phyloP scores from a whole-genome alignment of 805 yeast genomes.

The Kluyveromyces lactis region DNA sequence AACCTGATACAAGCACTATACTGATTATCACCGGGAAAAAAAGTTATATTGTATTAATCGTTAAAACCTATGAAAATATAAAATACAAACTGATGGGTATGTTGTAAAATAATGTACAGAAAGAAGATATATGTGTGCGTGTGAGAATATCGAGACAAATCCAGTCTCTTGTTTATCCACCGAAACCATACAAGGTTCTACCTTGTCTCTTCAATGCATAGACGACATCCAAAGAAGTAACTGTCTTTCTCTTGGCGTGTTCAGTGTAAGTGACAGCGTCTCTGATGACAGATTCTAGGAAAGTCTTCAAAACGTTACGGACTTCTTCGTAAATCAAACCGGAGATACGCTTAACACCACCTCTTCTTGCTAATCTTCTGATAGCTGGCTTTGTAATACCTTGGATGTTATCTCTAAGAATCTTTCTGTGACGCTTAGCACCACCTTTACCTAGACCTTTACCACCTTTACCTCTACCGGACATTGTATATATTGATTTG shows the following conservation, averaged over 20 bases:
- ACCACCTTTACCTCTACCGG: constrained; percentile 99
- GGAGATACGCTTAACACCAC: constrained; percentile 99
- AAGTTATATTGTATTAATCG: too few species aligned
- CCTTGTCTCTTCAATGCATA: constrained; percentile 99
- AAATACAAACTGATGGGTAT: too few species aligned
- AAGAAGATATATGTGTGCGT: too few species aligned
- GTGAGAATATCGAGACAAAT: too few species aligned
- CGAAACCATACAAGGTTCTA: constrained; percentile 99
- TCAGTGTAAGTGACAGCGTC: constrained; percentile 99
- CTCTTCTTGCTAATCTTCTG: constrained; percentile 99
- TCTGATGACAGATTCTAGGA: constrained; percentile 95
- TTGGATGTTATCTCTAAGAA: constrained; percentile 98
- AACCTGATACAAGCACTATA: too few species aligned
- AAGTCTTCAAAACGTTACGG: constrained; percentile 91
- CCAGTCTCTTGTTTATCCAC: constrained; percentile 68
- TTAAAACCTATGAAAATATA: too few species aligned
- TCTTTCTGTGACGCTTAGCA: constrained; percentile 99
- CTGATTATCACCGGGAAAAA: too few species aligned
- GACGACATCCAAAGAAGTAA: constrained; percentile 96
- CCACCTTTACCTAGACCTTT: constrained; percentile 99
- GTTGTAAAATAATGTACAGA: too few species aligned
- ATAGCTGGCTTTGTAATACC: constrained; percentile 99
- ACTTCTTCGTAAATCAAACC: constrained; percentile 98
- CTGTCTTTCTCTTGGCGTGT: constrained; percentile 99
- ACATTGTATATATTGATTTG: constrained; percentile 38